A percentile compares a stretch with the other conserved stretches of the same genome.
Evolutionary conservation across 2,329 filamentous ascomycete species (phyloP).

Genomic region (Pseudogymnoascus sp.): DNA sequence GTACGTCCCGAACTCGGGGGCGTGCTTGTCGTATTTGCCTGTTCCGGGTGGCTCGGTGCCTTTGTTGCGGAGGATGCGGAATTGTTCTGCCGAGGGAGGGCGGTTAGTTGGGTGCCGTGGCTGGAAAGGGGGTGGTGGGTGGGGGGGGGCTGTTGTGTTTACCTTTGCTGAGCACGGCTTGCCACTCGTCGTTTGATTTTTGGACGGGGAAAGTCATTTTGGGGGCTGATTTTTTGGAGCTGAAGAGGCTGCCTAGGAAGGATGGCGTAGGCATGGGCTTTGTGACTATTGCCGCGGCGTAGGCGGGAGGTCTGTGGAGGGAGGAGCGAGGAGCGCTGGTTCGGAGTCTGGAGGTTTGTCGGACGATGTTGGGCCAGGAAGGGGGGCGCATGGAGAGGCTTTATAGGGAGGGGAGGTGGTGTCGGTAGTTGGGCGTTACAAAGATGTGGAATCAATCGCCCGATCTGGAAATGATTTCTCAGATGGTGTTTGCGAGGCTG

Average conservation of each 20-base stretch:
- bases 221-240: slow-evolving; percentile 42
- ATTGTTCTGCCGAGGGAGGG: slow-evolving; percentile 66
- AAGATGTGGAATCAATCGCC: slow-evolving; percentile 3
- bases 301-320: slow-evolving; percentile 27
- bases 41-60: slow-evolving; percentile 78
- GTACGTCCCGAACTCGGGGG: slow-evolving; percentile 70
- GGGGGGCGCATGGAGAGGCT: slow-evolving; percentile 43
- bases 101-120: neutral
- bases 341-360: slow-evolving; percentile 17
- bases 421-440: neutral
- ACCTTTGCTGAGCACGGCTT: slow-evolving; percentile 70
- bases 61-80: slow-evolving; percentile 84
- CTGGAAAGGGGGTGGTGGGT: neutral
- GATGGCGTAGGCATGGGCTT: slow-evolving; percentile 71
- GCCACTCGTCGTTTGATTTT: slow-evolving; percentile 80
- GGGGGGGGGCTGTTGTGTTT: slow-evolving; percentile 18
- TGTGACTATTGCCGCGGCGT: slow-evolving; percentile 34
- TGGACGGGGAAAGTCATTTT: slow-evolving; percentile 73
- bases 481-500: neutral
- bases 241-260: slow-evolving; percentile 71
- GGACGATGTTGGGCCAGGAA: slow-evolving; percentile 39
- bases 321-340: slow-evolving; percentile 31
- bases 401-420: slow-evolving; percentile 15
- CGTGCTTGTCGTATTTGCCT: slow-evolving; percentile 83
- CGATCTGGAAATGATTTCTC: neutral